Evolutionary conservation across 2,329 filamentous ascomycete species (phyloP).

Genomic region (Dothistroma pini): DNA sequence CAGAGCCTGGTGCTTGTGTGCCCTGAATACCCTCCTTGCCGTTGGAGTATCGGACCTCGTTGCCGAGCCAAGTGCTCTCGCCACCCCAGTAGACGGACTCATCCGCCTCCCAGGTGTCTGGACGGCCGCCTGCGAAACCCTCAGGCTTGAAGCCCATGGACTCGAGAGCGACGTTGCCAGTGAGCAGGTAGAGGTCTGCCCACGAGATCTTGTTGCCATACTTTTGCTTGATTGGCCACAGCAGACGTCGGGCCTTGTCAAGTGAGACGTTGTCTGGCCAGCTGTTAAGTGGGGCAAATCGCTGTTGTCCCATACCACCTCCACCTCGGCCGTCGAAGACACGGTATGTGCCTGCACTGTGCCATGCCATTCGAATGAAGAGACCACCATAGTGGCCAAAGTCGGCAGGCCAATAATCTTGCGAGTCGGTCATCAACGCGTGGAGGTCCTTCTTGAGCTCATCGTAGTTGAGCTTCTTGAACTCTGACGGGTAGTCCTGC

Average conservation of each 20-base stretch:
- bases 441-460: slow-evolving; percentile 70
- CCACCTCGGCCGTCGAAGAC: slow-evolving; percentile 71
- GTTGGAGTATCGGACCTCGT: slow-evolving; percentile 64
- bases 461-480: slow-evolving; percentile 67
- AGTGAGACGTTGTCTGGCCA: slow-evolving; percentile 77
- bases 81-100: slow-evolving; percentile 74
- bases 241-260: slow-evolving; percentile 74
- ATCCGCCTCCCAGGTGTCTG: slow-evolving; percentile 71
- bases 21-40: slow-evolving; percentile 46
- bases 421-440: slow-evolving; percentile 71
- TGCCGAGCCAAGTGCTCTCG: slow-evolving; percentile 71
- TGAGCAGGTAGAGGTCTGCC: slow-evolving; percentile 68
- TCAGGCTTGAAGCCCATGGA: slow-evolving; percentile 71
- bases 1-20: slow-evolving; percentile 29
- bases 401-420: slow-evolving; percentile 79
- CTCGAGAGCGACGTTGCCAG: slow-evolving; percentile 74
- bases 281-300: slow-evolving; percentile 76
- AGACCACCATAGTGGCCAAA: slow-evolving; percentile 78
- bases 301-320: slow-evolving; percentile 67
- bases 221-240: slow-evolving; percentile 82
- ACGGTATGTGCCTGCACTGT: slow-evolving; percentile 74
- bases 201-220: slow-evolving; percentile 80
- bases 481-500: slow-evolving; percentile 69
- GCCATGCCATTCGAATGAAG: slow-evolving; percentile 79
- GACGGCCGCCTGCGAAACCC: slow-evolving; percentile 68